A percentile compares a stretch with the other conserved stretches of the same genome.
phyloP scores from a whole-genome alignment of 345 rosid genomes.

The Ceriops tagal region DNA sequence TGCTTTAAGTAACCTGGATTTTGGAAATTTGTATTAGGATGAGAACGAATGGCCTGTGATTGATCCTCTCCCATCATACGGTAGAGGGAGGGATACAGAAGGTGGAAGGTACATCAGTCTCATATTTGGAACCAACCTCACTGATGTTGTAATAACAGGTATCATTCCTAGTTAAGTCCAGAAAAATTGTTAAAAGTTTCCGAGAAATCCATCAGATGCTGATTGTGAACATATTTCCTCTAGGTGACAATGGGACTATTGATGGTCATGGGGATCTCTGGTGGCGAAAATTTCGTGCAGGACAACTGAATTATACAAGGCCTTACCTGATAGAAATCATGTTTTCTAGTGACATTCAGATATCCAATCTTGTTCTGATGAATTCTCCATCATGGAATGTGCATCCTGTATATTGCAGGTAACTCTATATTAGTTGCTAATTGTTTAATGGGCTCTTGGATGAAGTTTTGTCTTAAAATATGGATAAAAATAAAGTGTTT shows the following conservation, averaged over 20 bases:
- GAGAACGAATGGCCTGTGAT: conserved; percentile 35
- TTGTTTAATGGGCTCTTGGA: too few relatives aligned
- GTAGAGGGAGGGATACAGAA: conserved; percentile 44
- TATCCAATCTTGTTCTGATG: conserved; percentile 38
- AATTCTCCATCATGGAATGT: conserved; percentile 50
- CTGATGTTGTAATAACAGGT: conserved; percentile 44
- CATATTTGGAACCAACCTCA: conserved; percentile 43
- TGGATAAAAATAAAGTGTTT: not conserved
- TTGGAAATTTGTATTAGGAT: conserved; percentile 24
- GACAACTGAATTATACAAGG: conserved; percentile 32
- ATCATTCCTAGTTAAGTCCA: not conserved
- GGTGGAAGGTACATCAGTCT: conserved; percentile 47
- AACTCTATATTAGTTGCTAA: not conserved
- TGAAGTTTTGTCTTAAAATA: not conserved
- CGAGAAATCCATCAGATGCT: not conserved
- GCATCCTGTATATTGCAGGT: conserved; percentile 49
- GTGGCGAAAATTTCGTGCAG: conserved; percentile 38
- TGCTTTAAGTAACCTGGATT: not conserved
- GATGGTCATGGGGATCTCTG: conserved; percentile 46
- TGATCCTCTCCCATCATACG: conserved; percentile 46
- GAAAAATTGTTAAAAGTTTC: not conserved
- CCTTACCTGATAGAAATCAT: conserved; percentile 47
- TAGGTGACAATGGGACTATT: conserved; percentile 44
- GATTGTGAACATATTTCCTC: not conserved
- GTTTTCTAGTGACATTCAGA: conserved; percentile 33